phyloP scores from a whole-genome alignment of 202 grass and related monocot genomes.

The Bolboschoenoplectus hybrid region DNA sequence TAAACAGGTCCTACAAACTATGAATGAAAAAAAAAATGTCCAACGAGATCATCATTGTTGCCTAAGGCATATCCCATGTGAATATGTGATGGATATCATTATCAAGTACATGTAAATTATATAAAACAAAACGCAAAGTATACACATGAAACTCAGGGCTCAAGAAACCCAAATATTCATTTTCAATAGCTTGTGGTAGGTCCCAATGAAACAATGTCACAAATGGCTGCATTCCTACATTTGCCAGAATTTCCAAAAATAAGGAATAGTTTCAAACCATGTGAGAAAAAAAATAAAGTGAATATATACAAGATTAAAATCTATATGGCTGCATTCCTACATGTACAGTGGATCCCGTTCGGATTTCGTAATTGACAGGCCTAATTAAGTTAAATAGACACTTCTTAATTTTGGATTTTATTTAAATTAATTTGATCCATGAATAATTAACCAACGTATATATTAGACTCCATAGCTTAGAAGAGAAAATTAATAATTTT shows the following conservation, averaged over 20 bases:
- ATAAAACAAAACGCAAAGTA: background rate
- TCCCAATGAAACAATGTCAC: slow-evolving; percentile 82
- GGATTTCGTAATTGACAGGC: too few species aligned
- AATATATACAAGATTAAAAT: too few species aligned
- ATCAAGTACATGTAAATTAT: too few species aligned
- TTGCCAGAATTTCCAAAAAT: background rate
- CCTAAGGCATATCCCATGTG: too few species aligned
- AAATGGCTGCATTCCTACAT: slow-evolving; percentile 55
- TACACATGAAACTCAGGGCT: slow-evolving; percentile 35
- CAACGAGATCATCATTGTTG: background rate
- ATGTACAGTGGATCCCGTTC: too few species aligned
- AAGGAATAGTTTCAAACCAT: background rate
- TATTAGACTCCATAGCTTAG: slow-evolving; percentile 34
- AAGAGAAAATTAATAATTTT: background rate
- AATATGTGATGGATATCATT: too few species aligned
- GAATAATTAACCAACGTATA: slow-evolving; percentile 43
- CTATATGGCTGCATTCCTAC: too few species aligned
- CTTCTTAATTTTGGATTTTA: slow-evolving; percentile 24
- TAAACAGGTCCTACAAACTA: too few species aligned
- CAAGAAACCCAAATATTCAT: slow-evolving; percentile 60
- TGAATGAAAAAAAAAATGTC: background rate
- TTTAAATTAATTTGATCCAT: slow-evolving; percentile 45
- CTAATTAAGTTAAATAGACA: background rate
- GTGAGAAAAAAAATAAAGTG: background rate
- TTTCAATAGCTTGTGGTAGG: slow-evolving; percentile 56